Evolutionary conservation across 2,329 filamentous ascomycete species (phyloP), one percentile per base, ranked within the genome.

Genomic region (Setomelanomma holmii): DNA sequence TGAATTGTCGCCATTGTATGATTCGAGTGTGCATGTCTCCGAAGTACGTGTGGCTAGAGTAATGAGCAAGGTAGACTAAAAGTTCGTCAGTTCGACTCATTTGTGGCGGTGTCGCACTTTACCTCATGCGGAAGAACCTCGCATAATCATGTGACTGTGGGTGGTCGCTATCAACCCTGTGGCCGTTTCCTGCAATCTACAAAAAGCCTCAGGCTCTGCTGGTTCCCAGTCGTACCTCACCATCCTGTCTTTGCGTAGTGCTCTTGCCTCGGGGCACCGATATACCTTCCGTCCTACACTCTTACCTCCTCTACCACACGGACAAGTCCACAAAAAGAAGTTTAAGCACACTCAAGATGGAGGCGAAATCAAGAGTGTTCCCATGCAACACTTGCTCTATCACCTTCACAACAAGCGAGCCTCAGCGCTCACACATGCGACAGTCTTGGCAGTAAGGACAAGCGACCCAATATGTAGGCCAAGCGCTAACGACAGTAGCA

Each of bases 361-460:
- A 42, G 36, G 45, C 51, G 14, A 35, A 45, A 3, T 4, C 43
- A 17, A 43, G 36, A 33, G 22, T 24, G 14, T 61, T 49, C 38
- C 45, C 55, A 30, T 63, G 60, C 47, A 61, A 59, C 33, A 63
- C 58, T 49, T 63, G 60, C 51, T 54, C 53, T 17, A 41, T 52
- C 17, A 56, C 35, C 5, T 63, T 61, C 42, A 42, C 40, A 24
- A 51, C 49, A 11, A 54, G 49, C 40, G 53, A 59, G 23, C 41
- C 47, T 17, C 60, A 63, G 42, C 60, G 60, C 14, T 48, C 53
- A 38, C 60, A 63, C 40, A 59, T 63, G 60, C 58, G 53, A 46
- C 36, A 55, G 39, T 38, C 53, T 41, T 63, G 58, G 57, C 60
- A 63, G 60, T 63, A 27, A 24, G 19, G 4, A 20, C 33, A 38